These are phyloP conservation scores for Citrus trifoliata DNA, from an alignment of 345 rosid species.

Conservation along the genomic window DNA sequence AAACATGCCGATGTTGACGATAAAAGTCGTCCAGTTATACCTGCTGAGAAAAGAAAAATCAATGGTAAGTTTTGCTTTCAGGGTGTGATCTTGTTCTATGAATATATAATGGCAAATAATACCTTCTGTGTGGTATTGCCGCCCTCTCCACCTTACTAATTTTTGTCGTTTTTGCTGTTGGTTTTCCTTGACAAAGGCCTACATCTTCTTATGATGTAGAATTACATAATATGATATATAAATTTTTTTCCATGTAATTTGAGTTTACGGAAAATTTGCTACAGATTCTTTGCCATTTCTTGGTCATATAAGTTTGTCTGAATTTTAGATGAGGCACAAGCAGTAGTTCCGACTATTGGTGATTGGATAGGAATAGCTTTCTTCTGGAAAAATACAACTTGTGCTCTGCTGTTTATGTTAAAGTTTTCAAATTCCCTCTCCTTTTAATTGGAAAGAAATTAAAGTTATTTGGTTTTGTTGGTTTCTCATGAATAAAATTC, in stretches of 20 bases:
- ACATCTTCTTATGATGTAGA: not conserved
- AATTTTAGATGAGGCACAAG: not conserved
- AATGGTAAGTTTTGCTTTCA: constrained; percentile 45
- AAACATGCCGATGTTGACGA: constrained; percentile 37
- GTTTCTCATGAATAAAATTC: not conserved
- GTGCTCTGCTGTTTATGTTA: not conserved
- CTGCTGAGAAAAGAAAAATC: constrained; percentile 80
- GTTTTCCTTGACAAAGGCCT: not conserved
- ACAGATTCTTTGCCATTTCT: not conserved
- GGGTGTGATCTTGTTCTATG: not conserved
- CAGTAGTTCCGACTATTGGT: not conserved
- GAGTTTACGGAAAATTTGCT: not conserved
- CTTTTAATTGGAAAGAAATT: not conserved
- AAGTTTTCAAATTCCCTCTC: not conserved
- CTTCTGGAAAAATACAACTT: not conserved
- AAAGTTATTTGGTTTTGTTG: not conserved
- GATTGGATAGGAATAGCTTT: not conserved
- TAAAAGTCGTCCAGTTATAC: constrained; percentile 27
- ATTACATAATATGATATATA: not conserved
- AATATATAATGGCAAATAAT: not conserved
- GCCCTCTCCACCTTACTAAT: not conserved
- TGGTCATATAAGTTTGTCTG: not conserved
- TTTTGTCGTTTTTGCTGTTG: not conserved
- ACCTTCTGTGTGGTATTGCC: not conserved
- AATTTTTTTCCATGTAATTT: not conserved